These are phyloP conservation scores for Dryas integrifolia DNA, from an alignment of 331 rosid genomes.

Conservation along the genomic window DNA sequence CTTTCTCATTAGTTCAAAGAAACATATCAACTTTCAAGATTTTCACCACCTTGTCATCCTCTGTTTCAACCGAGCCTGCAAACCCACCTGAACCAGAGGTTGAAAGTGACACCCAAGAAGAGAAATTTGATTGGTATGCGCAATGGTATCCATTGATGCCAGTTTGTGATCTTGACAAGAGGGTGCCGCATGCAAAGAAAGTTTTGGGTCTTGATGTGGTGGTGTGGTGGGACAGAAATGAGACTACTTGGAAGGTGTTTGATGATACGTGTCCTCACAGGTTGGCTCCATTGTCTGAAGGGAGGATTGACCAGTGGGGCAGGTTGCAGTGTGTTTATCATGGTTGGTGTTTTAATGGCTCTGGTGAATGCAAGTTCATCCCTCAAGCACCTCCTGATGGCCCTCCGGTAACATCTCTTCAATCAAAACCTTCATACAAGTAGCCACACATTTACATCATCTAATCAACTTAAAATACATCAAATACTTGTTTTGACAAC, in stretches of 20 bases:
- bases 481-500: background rate
- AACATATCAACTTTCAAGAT: slow-evolving; percentile 38
- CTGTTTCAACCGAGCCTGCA: slow-evolving; percentile 44
- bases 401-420: slow-evolving; percentile 59
- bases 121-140: slow-evolving; percentile 78
- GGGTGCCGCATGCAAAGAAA: slow-evolving; percentile 69
- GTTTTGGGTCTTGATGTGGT: slow-evolving; percentile 86
- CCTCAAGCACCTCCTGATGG: slow-evolving; percentile 84
- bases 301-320: slow-evolving; percentile 92
- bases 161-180: slow-evolving; percentile 80
- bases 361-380: slow-evolving; percentile 76
- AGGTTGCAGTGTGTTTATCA: slow-evolving; percentile 92
- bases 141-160: slow-evolving; percentile 95
- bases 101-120: slow-evolving; percentile 30
- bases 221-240: slow-evolving; percentile 95
- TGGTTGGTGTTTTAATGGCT: slow-evolving; percentile 94
- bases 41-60: slow-evolving; percentile 49
- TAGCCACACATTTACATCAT: background rate
- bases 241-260: slow-evolving; percentile 73
- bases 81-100: slow-evolving; percentile 38
- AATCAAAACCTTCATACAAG: background rate
- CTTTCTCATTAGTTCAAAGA: slow-evolving; percentile 20
- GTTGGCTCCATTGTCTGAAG: slow-evolving; percentile 85
- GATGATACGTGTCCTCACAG: slow-evolving; percentile 88
- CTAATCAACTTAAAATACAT: background rate